A percentile compares a stretch with the other conserved stretches of the same genome.
These are phyloP conservation scores for Dipodascus geniculatus DNA, from an alignment of 805 yeast species.

Conservation along the genomic window DNA sequence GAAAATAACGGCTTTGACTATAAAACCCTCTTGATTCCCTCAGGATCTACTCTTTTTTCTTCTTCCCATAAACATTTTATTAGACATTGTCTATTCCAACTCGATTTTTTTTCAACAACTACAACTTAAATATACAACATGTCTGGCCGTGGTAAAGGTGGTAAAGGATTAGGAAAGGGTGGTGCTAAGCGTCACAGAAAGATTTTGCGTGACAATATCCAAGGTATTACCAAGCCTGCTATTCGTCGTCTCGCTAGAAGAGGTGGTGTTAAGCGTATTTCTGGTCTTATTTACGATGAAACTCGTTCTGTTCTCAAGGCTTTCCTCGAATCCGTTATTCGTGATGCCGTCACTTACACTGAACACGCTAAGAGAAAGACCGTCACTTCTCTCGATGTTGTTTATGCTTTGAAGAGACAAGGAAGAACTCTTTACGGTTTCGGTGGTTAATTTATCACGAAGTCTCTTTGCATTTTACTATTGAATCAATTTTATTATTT, in stretches of 20 bases:
- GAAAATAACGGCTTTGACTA: no score
- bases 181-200: constrained; percentile 99
- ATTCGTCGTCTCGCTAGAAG: constrained; percentile 99
- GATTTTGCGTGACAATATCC: constrained; percentile 98
- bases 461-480: neutral
- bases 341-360: constrained; percentile 98
- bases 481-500: no score
- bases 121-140: neutral
- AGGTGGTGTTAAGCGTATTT: constrained; percentile 99
- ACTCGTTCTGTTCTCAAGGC: constrained; percentile 94
- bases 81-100: no score
- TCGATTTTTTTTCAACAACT: no score
- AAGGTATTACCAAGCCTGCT: constrained; percentile 99
- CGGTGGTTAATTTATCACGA: constrained; percentile 66
- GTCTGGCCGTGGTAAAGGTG: constrained; percentile 94
- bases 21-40: no score
- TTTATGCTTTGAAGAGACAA: constrained; percentile 98
- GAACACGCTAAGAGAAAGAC: constrained; percentile 99
- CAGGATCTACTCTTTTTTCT: no score
- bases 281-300: constrained; percentile 97
- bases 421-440: constrained; percentile 99
- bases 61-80: no score
- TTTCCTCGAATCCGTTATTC: constrained; percentile 92
- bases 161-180: constrained; percentile 99
- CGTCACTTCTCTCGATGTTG: constrained; percentile 96